Conservation (phyloP, 2,329 filamentous ascomycete species). For the Anisogramma anomala region DNA sequence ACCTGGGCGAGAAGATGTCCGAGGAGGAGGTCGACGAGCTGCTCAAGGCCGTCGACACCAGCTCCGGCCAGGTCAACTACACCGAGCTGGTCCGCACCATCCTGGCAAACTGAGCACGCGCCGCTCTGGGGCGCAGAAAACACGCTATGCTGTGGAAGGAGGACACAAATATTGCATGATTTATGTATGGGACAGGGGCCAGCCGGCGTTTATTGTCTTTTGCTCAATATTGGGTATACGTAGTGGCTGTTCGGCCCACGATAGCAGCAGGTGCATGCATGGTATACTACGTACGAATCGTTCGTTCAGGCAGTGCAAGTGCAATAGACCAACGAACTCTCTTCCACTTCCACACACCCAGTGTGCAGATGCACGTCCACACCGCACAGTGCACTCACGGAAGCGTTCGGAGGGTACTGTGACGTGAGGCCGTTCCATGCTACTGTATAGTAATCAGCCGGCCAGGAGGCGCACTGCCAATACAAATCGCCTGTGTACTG, state of each 20-base stretch:
- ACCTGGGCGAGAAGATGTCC: slow-evolving; percentile 97
- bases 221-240: slow-evolving; percentile 12
- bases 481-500: too few relatives aligned
- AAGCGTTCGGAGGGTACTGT: too few relatives aligned
- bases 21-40: slow-evolving; percentile 98
- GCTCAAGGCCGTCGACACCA: slow-evolving; percentile 94
- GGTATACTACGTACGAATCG: slow-evolving; percentile 1
- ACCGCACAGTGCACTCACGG: neutral
- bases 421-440: too few relatives aligned
- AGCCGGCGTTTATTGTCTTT: slow-evolving; percentile 16
- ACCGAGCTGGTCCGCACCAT: slow-evolving; percentile 80
- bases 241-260: slow-evolving; percentile 2
- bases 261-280: slow-evolving; percentile 1
- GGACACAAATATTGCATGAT: slow-evolving; percentile 8
- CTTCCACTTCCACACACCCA: neutral
- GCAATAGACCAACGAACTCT: slow-evolving; percentile 2
- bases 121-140: neutral
- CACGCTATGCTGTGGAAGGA: slow-evolving; percentile 1
- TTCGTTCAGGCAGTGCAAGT: slow-evolving; percentile 5
- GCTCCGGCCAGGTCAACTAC: slow-evolving; percentile 95
- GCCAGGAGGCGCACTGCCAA: too few relatives aligned
- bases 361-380: neutral
- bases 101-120: slow-evolving; percentile 55
- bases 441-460: too few relatives aligned
- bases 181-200: slow-evolving; percentile 11